These are phyloP conservation scores for Tetradesmus obliquus DNA, from an alignment of 139 green algal genomes.

Conservation along the genomic window DNA sequence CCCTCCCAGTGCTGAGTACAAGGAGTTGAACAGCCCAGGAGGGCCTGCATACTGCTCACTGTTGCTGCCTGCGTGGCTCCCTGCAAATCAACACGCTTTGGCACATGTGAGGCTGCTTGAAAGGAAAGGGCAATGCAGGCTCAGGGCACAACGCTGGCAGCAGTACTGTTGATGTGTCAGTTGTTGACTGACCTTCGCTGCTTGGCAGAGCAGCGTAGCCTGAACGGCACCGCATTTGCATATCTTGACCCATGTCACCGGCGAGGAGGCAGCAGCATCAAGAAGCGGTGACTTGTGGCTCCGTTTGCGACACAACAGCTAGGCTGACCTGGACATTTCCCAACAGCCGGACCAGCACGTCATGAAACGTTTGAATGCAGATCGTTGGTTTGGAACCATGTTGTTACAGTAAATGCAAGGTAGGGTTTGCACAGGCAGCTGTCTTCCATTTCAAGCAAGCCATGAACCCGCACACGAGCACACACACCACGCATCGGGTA, in stretches of 20 bases:
- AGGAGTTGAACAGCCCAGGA: background rate
- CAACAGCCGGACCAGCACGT: background rate
- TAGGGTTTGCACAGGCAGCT: background rate
- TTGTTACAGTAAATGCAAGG: too few relatives aligned
- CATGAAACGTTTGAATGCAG: too few relatives aligned
- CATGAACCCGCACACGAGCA: background rate
- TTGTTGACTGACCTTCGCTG: background rate
- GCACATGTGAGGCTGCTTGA: background rate
- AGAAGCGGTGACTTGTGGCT: background rate
- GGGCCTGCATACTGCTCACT: background rate
- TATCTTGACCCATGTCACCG: background rate
- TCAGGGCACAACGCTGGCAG: background rate
- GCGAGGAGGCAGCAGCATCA: background rate
- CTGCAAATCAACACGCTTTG: background rate
- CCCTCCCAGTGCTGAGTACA: conserved; percentile 1
- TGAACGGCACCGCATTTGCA: background rate
- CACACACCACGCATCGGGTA: too few relatives aligned
- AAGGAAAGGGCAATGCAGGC: background rate
- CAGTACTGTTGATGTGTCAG: background rate
- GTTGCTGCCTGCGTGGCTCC: background rate
- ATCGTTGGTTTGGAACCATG: too few relatives aligned
- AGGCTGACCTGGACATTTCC: background rate
- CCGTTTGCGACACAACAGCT: background rate
- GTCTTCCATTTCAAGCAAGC: background rate
- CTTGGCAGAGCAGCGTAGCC: background rate